Percentiles rank a stretch among this genome's conserved stretches.
These are phyloP conservation scores for Backusella liffmaniae DNA, from an alignment of 192 early-diverging fungal genomes.

Conservation along the genomic window DNA sequence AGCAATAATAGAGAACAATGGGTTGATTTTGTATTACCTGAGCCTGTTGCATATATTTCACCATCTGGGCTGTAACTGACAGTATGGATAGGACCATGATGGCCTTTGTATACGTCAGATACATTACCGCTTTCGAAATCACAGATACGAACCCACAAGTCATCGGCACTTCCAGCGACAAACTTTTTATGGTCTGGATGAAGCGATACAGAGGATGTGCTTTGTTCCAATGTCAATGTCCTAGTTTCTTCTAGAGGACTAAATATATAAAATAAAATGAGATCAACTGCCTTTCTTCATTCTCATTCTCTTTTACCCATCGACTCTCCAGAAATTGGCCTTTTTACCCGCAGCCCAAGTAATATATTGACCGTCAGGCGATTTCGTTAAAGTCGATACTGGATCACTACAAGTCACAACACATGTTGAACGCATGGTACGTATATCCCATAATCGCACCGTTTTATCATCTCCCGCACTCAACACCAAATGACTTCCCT, in stretches of 20 bases:
- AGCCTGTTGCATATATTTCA: constrained; percentile 87
- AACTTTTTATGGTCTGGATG: constrained; percentile 78
- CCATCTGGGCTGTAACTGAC: constrained; percentile 92
- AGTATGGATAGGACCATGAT: constrained; percentile 88
- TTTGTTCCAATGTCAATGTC: constrained; percentile 58
- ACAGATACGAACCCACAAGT: constrained; percentile 84
- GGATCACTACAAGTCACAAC: constrained; percentile 60
- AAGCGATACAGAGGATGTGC: constrained; percentile 77
- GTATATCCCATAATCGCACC: constrained; percentile 73
- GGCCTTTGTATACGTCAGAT: constrained; percentile 84
- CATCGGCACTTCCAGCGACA: constrained; percentile 76
- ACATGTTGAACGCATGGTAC: constrained; percentile 59
- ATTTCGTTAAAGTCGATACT: constrained; percentile 74
- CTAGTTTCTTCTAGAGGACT: constrained; percentile 39
- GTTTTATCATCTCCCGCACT: constrained; percentile 62
- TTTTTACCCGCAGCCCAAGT: constrained; percentile 77
- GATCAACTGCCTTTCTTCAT: not conserved
- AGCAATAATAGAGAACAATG: not conserved
- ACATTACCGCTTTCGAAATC: constrained; percentile 78
- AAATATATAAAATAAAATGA: not conserved
- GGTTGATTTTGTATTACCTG: constrained; percentile 33
- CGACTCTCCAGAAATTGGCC: constrained; percentile 71
- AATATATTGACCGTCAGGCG: constrained; percentile 72
- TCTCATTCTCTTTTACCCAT: constrained; percentile 47
- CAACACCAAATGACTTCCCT: constrained; percentile 50